Conservation (phyloP, 441 rosid species). For the Pelargonium australe region DNA sequence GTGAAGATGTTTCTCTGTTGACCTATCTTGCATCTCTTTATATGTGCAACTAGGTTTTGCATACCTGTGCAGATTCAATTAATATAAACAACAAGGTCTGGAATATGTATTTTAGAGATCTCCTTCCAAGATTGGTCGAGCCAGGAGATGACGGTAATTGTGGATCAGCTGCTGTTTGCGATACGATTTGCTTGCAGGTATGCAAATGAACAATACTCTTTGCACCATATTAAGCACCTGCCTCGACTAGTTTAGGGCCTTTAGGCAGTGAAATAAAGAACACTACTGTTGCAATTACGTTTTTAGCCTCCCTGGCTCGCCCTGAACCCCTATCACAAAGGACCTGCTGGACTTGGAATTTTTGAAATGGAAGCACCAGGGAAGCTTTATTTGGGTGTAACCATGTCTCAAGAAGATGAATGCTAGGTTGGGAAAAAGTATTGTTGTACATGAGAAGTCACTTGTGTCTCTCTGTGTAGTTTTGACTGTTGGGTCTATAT, state of each 20-base stretch:
- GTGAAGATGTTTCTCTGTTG: not conserved
- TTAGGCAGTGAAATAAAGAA: too few relatives aligned
- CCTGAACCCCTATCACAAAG: too few relatives aligned
- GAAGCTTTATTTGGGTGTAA: too few relatives aligned
- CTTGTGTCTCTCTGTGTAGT: too few relatives aligned
- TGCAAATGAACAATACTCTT: not conserved
- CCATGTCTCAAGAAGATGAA: too few relatives aligned
- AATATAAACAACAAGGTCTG: conserved; percentile 18
- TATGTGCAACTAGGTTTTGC: conserved; percentile 11
- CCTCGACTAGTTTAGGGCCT: not conserved
- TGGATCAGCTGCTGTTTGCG: conserved; percentile 18
- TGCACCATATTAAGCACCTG: not conserved
- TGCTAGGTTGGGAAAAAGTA: too few relatives aligned
- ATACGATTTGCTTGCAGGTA: conserved; percentile 22
- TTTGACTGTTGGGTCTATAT: too few relatives aligned
- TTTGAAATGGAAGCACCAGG: too few relatives aligned
- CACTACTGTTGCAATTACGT: too few relatives aligned
- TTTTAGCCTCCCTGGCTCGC: not conserved
- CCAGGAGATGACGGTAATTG: conserved; percentile 19
- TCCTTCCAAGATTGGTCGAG: conserved; percentile 17
- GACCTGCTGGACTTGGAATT: too few relatives aligned
- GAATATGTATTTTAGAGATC: conserved; percentile 17
- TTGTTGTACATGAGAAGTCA: too few relatives aligned
- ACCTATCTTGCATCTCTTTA: not conserved
- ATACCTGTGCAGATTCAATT: conserved; percentile 11